Evolutionary conservation across 2,329 filamentous ascomycete genomes (phyloP).

Genomic region (Rhytidhysteron rufulum): DNA sequence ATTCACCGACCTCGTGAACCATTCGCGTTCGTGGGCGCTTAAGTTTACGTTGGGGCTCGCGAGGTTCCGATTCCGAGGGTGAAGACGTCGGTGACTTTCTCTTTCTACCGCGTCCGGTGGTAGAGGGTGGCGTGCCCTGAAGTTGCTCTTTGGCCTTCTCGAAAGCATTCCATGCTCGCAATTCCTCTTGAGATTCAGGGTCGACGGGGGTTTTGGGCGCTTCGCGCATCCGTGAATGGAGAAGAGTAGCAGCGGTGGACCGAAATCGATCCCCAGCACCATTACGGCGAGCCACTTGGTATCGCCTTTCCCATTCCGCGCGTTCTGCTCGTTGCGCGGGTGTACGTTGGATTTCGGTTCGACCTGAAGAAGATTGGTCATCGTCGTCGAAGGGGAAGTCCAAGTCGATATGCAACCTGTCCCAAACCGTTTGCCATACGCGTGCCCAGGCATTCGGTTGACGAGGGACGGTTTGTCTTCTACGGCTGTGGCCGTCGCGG

Average conservation of each 20-base stretch:
- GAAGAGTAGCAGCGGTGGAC: constrained; percentile 60
- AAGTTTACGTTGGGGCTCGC: constrained; percentile 71
- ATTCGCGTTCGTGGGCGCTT: constrained; percentile 82
- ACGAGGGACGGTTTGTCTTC: constrained; percentile 26
- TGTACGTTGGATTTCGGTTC: constrained; percentile 55
- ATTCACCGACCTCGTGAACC: constrained; percentile 50
- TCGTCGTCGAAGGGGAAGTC: constrained; percentile 84
- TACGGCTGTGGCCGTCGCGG: constrained; percentile 24
- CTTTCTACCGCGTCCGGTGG: constrained; percentile 49
- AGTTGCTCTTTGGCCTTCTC: constrained; percentile 71
- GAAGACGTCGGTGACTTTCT: constrained; percentile 74
- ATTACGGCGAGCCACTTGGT: constrained; percentile 76
- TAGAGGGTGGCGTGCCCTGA: constrained; percentile 19
- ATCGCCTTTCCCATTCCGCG: constrained; percentile 75
- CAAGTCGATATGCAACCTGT: constrained; percentile 70
- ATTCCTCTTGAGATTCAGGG: constrained; percentile 74
- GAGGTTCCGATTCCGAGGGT: constrained; percentile 61
- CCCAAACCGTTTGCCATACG: constrained; percentile 89
- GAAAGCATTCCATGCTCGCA: constrained; percentile 83
- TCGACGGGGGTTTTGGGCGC: constrained; percentile 48
- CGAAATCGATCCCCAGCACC: constrained; percentile 71
- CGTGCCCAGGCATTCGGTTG: constrained; percentile 55
- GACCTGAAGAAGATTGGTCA: constrained; percentile 42
- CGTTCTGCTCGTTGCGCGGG: constrained; percentile 56
- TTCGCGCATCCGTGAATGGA: constrained; percentile 47